Conservation (phyloP, 306 rosid species). For the Malus sylvestris region DNA sequence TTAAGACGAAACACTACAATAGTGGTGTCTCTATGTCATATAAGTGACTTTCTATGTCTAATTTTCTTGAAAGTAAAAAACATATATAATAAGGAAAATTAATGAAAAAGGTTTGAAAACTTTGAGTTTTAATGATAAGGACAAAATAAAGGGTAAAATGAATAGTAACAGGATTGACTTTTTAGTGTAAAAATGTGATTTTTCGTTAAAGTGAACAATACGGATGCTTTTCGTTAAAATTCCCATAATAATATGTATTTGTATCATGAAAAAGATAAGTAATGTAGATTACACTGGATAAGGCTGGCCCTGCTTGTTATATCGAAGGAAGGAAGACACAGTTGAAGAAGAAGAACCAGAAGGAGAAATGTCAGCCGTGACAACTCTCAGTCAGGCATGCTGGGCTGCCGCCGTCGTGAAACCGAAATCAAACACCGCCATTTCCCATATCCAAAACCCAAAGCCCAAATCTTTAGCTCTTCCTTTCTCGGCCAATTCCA, state of each 20-base stretch:
- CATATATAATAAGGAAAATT: not conserved
- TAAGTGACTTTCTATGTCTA: not conserved
- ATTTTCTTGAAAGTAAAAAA: not conserved
- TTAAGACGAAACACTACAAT: too few relatives aligned
- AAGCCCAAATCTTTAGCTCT: conserved; percentile 6
- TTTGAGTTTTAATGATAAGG: too few relatives aligned
- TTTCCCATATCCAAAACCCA: conserved; percentile 4
- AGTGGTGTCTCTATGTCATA: fast-evolving
- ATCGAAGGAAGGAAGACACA: not conserved
- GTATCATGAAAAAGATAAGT: not conserved
- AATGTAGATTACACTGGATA: conserved; percentile 17
- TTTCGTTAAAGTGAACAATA: too few relatives aligned
- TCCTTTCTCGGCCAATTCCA: conserved; percentile 20
- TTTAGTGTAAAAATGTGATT: too few relatives aligned
- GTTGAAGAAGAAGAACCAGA: not conserved
- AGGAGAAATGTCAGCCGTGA: conserved; percentile 16
- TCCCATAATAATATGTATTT: not conserved
- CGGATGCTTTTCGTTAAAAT: too few relatives aligned
- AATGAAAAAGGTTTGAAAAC: too few relatives aligned
- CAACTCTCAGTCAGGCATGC: conserved; percentile 21
- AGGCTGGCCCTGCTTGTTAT: conserved; percentile 7
- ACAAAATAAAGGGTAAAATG: too few relatives aligned
- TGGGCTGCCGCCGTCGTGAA: conserved; percentile 16
- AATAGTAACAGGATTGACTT: too few relatives aligned
- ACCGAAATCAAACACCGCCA: conserved; percentile 3